Evolutionary conservation across 2,329 filamentous ascomycete genomes (phyloP), one percentile per base, ranked within the genome.

Genomic region (Xylaria sp.): DNA sequence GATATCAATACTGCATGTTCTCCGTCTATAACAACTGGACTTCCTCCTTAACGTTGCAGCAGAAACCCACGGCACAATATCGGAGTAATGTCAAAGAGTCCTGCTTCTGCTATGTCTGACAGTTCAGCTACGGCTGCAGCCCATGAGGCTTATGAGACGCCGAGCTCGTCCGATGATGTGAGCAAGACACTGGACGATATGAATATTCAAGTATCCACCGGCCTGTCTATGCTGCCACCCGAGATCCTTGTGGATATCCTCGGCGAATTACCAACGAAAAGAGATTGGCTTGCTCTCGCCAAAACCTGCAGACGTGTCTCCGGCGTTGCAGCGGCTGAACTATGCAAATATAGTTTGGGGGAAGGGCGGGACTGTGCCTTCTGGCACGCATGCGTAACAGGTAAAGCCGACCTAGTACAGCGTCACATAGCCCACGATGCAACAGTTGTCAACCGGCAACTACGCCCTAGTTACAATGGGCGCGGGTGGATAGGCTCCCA

Each of bases 181-280:
- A 39, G 34, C 13, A 25, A 57, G 1, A 12, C 41, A 7, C 46
- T 32, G 18, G 4, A 8, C 23, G 32, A 55, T 15, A 28, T 57
- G 25, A n/a, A 50, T 9, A 2, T 37, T 2, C 10, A 46, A 15
- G 34, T 12, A 37, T 39, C 39, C 12, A 23, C 58, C 44, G 15
- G n/a, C 48, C n/a, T 69, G 2, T 9, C n/a, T 15, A 48, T 7
- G 10, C 32, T 62, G 18, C 69, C 69, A 9, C 23, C 60, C 6
- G 69, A 71, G 44, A 13, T 71, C 2, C 6, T 69, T 1, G 9
- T 71, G 13, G 13, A 28, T 1, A 65, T 71, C 13, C 55, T 71
- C 23, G 13, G 32, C 44, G 2, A n/a, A 13, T 25, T 71, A 37
- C 2, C 15, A 0, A 28, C 9, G 9, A 66, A 61, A 46, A 64